Conservation (phyloP, 805 yeast genomes). For the Wickerhamomyces queroliae region DNA sequence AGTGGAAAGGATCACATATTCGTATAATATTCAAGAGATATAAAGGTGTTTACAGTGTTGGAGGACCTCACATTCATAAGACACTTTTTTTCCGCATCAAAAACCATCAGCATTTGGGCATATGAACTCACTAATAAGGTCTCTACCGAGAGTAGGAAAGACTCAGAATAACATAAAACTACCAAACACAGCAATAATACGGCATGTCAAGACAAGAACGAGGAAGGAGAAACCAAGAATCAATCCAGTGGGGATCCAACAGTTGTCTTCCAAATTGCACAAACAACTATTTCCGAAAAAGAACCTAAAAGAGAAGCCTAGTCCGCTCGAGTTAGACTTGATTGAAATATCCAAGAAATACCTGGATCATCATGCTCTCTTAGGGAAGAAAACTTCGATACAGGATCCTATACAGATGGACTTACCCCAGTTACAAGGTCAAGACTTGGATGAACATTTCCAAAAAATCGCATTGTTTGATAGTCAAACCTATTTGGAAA, state of each 20-base stretch:
- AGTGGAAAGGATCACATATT: no score
- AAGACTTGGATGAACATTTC: slow-evolving; percentile 79
- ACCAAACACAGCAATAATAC: no score
- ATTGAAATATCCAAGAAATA: slow-evolving; percentile 54
- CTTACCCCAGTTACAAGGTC: slow-evolving; percentile 73
- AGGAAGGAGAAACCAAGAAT: slow-evolving; percentile 49
- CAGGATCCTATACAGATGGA: slow-evolving; percentile 51
- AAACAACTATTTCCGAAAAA: slow-evolving; percentile 45
- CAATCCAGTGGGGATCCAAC: slow-evolving; percentile 79
- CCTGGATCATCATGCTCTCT: slow-evolving; percentile 54
- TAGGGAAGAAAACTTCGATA: slow-evolving; percentile 67
- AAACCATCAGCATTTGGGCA: no score
- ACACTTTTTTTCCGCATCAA: no score
- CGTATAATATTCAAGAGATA: no score
- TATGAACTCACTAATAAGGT: no score
- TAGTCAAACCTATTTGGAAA: slow-evolving; percentile 52
- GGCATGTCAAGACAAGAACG: neutral
- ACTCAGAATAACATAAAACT: no score
- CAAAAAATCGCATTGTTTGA: slow-evolving; percentile 56
- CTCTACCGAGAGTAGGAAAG: no score
- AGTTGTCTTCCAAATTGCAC: slow-evolving; percentile 55
- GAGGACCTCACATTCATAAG: no score
- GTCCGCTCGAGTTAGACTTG: slow-evolving; percentile 26
- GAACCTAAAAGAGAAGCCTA: slow-evolving; percentile 15
- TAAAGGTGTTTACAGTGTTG: no score